Base-by-base conservation (phyloP, 2,329 filamentous ascomycete genomes). In the Dothideomycetes sp. region DNA sequence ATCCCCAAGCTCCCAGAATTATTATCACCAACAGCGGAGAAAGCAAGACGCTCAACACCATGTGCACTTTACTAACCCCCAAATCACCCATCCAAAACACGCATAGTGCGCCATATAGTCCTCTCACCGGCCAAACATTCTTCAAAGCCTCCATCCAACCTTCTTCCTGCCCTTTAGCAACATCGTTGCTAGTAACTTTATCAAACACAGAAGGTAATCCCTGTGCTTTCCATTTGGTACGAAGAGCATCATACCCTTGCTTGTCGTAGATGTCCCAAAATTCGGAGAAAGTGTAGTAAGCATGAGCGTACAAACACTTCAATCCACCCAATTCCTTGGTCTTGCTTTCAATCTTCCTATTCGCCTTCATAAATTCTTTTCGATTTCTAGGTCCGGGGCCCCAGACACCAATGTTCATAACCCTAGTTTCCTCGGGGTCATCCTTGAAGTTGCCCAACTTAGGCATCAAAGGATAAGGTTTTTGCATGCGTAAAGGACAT, bases 221-320 rank as follows among this genome's bases (percentile, higher is more conserved):
- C 1, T 63, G 64, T 10, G 80, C 82, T 33, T 68, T 57, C 59
- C 82, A 85, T 55, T 80, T 82, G 17, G 54, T 46, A 12, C 82
- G 65, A 49, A 86, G 63, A 1, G 54, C 64, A 22, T 82, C 71
- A 56, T 86, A 85, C 70, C 70, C 76, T 15, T 56, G 52, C 30
- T 64, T 60, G 34, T 74, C 68, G 56, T 84, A 84, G 37, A 78
- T 65, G 23, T 63, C 52, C 78, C 79, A 84, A 61, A 84, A 86
- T 54, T 83, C 76, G 0, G 71, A 64, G 54, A 82, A 73, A n/a
- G 73, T 71, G 59, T 91, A 91, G 64, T 87, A 93, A 0, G 84
- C 82, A 53, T 89, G 82, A 3, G 85, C 84, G 60, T 94, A 93
- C 10, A 93, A 67, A 82, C 84, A 91, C 65, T 93, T 93, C 66